Evolutionary conservation across 306 rosid species (phyloP).

Genomic region (Amphicarpaea edgeworthii): DNA sequence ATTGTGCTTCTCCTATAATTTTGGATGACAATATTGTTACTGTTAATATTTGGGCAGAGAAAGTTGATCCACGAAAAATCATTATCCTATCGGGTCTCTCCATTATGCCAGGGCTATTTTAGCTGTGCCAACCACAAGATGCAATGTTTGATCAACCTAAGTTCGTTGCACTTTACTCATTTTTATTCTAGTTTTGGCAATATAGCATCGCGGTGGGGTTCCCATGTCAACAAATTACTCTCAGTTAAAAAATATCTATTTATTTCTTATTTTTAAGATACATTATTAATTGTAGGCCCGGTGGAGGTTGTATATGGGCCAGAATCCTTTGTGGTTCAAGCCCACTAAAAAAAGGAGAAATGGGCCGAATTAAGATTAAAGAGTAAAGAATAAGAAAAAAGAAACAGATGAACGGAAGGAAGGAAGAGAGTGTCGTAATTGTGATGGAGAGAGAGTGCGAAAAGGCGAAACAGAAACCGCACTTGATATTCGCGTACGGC

Average conservation of each 20-base stretch:
- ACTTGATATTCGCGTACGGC: slow-evolving; percentile 66
- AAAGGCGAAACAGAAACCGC: slow-evolving; percentile 34
- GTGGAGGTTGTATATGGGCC: neutral
- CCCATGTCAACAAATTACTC: neutral
- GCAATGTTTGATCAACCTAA: slow-evolving; percentile 1
- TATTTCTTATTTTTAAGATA: too few species aligned
- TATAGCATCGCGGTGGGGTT: slow-evolving; percentile 13
- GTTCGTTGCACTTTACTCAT: slow-evolving; percentile 23
- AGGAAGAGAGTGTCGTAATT: neutral
- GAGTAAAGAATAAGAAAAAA: neutral
- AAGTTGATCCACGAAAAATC: slow-evolving; percentile 22
- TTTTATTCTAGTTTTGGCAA: slow-evolving; percentile 12
- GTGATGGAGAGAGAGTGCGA: neutral
- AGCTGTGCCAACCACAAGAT: slow-evolving; percentile 10
- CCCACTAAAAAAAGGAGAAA: neutral
- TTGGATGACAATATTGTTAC: neutral
- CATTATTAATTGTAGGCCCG: neutral
- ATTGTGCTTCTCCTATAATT: neutral
- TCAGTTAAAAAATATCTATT: neutral
- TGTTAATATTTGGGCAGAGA: neutral
- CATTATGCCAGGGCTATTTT: slow-evolving; percentile 15
- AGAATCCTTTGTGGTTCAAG: neutral
- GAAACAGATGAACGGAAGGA: neutral
- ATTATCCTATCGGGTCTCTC: slow-evolving; percentile 18
- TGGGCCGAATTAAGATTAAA: neutral